Percentiles rank a stretch among this genome's conserved stretches.
These are phyloP conservation scores for Kitagawia praeruptora DNA, from an alignment of 129 eudicot species.

Conservation along the genomic window DNA sequence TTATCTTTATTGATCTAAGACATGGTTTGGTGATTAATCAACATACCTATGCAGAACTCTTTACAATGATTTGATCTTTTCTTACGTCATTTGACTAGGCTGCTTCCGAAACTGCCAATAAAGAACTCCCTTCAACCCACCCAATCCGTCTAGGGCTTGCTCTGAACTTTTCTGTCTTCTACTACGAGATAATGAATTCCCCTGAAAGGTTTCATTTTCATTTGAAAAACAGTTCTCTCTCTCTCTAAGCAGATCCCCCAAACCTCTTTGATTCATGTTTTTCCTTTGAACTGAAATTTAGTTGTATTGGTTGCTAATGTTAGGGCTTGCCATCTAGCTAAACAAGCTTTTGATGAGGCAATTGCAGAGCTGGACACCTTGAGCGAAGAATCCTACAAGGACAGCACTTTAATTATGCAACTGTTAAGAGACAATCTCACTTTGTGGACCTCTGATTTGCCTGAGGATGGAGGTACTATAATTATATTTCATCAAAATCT, in stretches of 20 bases:
- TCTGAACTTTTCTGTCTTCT: slow-evolving; percentile 93
- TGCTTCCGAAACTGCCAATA: slow-evolving; percentile 80
- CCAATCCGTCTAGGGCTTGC: slow-evolving; percentile 98
- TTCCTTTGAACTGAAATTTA: not conserved
- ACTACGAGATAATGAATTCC: slow-evolving; percentile 93
- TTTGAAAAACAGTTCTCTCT: not conserved
- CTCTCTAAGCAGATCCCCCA: not conserved
- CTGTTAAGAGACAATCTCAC: slow-evolving; percentile 96
- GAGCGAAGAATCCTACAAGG: slow-evolving; percentile 96
- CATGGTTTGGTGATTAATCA: not conserved
- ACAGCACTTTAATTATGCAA: slow-evolving; percentile 96
- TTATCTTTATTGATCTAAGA: slow-evolving; percentile 4
- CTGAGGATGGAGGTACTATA: slow-evolving; percentile 82
- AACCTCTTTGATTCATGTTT: not conserved
- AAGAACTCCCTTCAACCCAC: slow-evolving; percentile 94
- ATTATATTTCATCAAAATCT: no score
- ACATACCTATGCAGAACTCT: not conserved
- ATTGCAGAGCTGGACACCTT: slow-evolving; percentile 91
- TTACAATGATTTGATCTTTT: slow-evolving; percentile 2
- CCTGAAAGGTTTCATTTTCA: slow-evolving; percentile 64
- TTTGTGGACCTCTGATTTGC: slow-evolving; percentile 96
- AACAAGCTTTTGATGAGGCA: slow-evolving; percentile 99
- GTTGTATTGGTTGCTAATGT: slow-evolving; percentile 4
- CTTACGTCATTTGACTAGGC: slow-evolving; percentile 40
- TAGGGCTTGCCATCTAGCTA: slow-evolving; percentile 98